These are phyloP conservation scores for Plasmodium reichenowi DNA, from an alignment of 169 alveolate species.

Conservation along the genomic window DNA sequence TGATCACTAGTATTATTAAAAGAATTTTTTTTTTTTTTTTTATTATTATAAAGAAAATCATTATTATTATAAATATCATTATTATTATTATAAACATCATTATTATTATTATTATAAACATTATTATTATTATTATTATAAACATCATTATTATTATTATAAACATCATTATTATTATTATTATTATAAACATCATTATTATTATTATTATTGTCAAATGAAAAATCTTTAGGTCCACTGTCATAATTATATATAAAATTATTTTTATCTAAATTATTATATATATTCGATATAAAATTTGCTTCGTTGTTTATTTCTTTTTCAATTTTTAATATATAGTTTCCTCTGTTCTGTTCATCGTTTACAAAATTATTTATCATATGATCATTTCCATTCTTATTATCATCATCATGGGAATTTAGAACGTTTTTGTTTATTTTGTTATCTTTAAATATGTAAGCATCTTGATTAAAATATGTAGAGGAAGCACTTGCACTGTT, in stretches of 20 bases:
- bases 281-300: conserved; percentile 47
- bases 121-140: too few relatives aligned
- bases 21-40: background rate
- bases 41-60: too few relatives aligned
- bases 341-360: background rate
- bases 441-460: background rate
- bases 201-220: background rate
- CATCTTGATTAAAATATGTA: background rate
- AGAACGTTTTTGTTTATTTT: background rate
- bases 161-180: background rate
- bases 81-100: too few relatives aligned
- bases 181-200: background rate
- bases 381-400: background rate
- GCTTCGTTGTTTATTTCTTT: conserved; percentile 46
- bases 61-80: too few relatives aligned
- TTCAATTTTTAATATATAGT: conserved; percentile 20
- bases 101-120: too few relatives aligned
- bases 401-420: background rate
- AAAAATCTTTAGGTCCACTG: too few relatives aligned
- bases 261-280: conserved; percentile 22
- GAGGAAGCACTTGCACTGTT: background rate
- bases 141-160: conserved; percentile 1
- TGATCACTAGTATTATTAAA: background rate
- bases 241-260: conserved; percentile 20
- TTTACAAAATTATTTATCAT: background rate